Conservation (phyloP, 2,329 filamentous ascomycete species). For the Alternaria longipes region DNA sequence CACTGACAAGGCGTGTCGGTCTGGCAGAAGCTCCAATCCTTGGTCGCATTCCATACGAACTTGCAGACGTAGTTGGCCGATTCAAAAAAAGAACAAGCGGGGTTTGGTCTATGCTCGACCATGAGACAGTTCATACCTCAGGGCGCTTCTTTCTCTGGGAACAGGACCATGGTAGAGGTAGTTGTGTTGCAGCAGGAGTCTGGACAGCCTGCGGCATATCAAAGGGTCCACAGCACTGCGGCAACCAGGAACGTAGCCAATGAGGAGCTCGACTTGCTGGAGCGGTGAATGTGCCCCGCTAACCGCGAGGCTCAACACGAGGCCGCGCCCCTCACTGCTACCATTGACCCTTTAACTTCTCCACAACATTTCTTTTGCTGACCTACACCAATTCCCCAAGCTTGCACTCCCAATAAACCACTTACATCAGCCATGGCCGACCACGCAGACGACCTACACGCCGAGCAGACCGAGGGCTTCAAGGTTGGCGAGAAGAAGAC, state of each 20-base stretch:
- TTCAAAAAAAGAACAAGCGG: constrained; percentile 15
- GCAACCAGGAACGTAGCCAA: constrained; percentile 32
- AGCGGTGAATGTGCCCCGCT: constrained; percentile 40
- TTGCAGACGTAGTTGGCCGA: neutral
- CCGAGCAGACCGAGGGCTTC: constrained; percentile 93
- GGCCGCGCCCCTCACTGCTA: constrained; percentile 24
- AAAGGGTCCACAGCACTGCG: constrained; percentile 16
- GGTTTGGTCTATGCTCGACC: constrained; percentile 13
- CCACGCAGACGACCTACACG: constrained; percentile 79
- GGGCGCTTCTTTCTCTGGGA: neutral
- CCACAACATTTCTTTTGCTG: constrained; percentile 19
- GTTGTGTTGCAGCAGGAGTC: constrained; percentile 17
- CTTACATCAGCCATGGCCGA: constrained; percentile 41
- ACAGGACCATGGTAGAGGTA: neutral
- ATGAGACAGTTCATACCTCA: constrained; percentile 14
- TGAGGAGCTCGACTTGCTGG: constrained; percentile 14
- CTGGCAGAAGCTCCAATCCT: neutral
- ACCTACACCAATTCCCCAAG: constrained; percentile 5
- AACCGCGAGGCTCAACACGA: constrained; percentile 31
- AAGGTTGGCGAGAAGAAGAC: constrained; percentile 99
- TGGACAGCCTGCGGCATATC: constrained; percentile 16
- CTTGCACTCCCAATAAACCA: constrained; percentile 2
- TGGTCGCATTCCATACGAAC: neutral
- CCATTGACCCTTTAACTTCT: constrained; percentile 20
- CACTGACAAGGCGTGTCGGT: constrained; percentile 2